Percentiles rank a stretch among this genome's conserved stretches.
phyloP scores from a whole-genome alignment of 257 asterid species.

The Solanum paucissectum region DNA sequence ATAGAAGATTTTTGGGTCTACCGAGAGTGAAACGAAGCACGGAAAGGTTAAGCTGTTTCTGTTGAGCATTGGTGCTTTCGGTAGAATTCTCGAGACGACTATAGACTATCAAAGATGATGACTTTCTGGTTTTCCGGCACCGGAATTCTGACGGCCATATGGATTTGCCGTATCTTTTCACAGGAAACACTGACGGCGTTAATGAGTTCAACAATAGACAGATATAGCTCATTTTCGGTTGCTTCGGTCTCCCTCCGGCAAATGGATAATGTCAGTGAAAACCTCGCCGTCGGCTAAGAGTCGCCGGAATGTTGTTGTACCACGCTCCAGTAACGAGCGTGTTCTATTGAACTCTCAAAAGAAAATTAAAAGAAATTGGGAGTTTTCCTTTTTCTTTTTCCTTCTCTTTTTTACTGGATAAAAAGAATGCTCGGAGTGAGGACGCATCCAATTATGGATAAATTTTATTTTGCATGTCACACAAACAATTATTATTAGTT shows the following conservation, averaged over 20 bases:
- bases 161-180: conserved; percentile 13
- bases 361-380: background rate
- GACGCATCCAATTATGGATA: background rate
- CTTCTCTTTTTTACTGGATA: background rate
- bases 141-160: conserved; percentile 6
- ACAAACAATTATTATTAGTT: background rate
- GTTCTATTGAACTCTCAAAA: background rate
- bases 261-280: background rate
- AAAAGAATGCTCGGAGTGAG: background rate
- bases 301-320: background rate
- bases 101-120: conserved; percentile 20
- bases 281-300: background rate
- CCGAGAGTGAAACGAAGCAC: conserved; percentile 96
- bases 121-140: background rate
- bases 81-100: conserved; percentile 17
- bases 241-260: background rate
- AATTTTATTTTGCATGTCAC: background rate
- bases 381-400: background rate
- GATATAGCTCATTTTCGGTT: background rate
- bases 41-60: conserved; percentile 62
- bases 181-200: conserved; percentile 11
- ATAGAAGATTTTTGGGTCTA: conserved; percentile 1
- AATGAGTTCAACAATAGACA: background rate
- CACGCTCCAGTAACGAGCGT: background rate
- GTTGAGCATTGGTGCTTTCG: conserved; percentile 17